These are phyloP conservation scores for Volutella citrinella DNA, from an alignment of 2,329 filamentous ascomycete species.

Conservation along the genomic window DNA sequence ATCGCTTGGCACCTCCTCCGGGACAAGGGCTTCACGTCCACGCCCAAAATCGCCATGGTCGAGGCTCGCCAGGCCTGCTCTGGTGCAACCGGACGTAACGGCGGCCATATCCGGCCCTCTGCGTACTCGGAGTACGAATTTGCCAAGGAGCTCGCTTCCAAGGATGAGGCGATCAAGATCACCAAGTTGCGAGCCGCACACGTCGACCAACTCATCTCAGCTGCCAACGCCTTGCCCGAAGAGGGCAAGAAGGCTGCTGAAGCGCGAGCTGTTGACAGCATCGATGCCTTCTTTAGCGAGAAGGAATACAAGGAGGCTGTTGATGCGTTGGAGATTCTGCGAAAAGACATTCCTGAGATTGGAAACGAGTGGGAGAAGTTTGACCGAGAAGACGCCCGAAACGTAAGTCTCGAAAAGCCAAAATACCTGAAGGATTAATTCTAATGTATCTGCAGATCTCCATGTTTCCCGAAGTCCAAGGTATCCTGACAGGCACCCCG, in stretches of 20 bases:
- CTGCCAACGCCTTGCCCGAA: neutral
- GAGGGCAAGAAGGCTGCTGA: slow-evolving; percentile 1
- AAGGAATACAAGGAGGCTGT: slow-evolving; percentile 2
- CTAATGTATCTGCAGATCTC: no score
- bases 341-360: slow-evolving; percentile 3
- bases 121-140: slow-evolving; percentile 2
- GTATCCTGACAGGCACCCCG: slow-evolving; percentile 3
- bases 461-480: neutral
- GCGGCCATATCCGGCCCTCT: slow-evolving; percentile 5
- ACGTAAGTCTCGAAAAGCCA: no score
- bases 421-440: no score
- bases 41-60: slow-evolving; percentile 2
- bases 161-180: slow-evolving; percentile 2
- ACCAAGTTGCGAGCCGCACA: slow-evolving; percentile 4
- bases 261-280: slow-evolving; percentile 3
- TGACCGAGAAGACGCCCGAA: slow-evolving; percentile 2
- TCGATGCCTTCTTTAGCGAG: slow-evolving; percentile 4
- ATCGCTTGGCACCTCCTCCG: slow-evolving; percentile 5
- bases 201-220: slow-evolving; percentile 1
- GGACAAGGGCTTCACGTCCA: no score
- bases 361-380: slow-evolving; percentile 1
- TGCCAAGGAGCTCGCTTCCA: neutral
- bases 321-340: neutral
- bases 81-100: slow-evolving; percentile 3
- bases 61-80: slow-evolving; percentile 4